Percentiles rank a stretch among this genome's conserved stretches.
Evolutionary conservation across 331 rosid genomes (phyloP).

Genomic region (Telfairia occidentalis): DNA sequence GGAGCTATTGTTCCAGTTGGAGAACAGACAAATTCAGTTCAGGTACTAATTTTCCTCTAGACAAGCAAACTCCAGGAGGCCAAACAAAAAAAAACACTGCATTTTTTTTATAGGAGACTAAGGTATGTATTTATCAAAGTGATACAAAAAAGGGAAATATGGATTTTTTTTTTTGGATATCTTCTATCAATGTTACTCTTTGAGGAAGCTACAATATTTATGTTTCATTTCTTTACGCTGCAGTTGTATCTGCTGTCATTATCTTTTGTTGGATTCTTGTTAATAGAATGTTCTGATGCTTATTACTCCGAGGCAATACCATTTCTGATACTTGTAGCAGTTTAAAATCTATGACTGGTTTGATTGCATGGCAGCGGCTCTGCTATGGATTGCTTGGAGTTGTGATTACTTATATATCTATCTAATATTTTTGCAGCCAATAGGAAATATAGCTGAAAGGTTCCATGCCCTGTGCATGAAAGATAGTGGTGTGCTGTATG

Average conservation of each 20-base stretch:
- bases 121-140: not conserved
- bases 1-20: conserved; percentile 87
- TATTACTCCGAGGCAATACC: not conserved
- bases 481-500: conserved; percentile 95
- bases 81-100: not conserved
- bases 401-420: not conserved
- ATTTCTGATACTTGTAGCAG: not conserved
- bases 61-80: conserved; percentile 1
- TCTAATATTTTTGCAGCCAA: conserved; percentile 49
- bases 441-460: conserved; percentile 86
- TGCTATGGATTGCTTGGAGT: not conserved
- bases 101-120: not conserved
- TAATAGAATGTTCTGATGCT: not conserved
- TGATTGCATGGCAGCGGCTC: conserved; percentile 4
- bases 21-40: conserved; percentile 58
- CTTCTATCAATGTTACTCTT: not conserved
- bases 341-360: not conserved
- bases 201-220: not conserved
- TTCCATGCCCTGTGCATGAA: conserved; percentile 80
- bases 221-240: not conserved
- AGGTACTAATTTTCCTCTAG: conserved; percentile 39
- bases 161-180: too few relatives aligned
- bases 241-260: not conserved
- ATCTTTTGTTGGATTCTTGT: not conserved
- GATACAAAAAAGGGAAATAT: not conserved